Evolutionary conservation across 306 rosid species (phyloP).

Genomic region (Citrullus colocynthis): DNA sequence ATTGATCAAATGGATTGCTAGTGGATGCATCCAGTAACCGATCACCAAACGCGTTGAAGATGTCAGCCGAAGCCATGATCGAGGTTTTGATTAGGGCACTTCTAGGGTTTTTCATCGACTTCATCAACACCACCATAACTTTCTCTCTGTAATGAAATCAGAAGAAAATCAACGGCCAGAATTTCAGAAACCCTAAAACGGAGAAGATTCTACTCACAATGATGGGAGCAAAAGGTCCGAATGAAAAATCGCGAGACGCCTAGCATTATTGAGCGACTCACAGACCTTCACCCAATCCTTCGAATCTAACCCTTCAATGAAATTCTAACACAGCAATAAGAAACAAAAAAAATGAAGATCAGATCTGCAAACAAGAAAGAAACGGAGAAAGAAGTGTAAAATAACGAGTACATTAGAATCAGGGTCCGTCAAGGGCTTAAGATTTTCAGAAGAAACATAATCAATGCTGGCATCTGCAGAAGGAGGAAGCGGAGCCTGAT

Average conservation of each 20-base stretch:
- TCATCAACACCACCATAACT: constrained; percentile 46
- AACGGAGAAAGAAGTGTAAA: background rate
- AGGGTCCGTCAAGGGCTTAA: constrained; percentile 52
- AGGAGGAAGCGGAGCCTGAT: constrained; percentile 31
- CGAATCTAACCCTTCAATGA: constrained; percentile 50
- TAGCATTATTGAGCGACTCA: constrained; percentile 49
- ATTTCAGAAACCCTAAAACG: background rate
- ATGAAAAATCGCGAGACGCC: constrained; percentile 63
- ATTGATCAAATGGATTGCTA: constrained; percentile 51
- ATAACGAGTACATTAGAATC: constrained; percentile 49
- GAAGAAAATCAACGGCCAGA: background rate
- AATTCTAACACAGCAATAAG: constrained; percentile 23
- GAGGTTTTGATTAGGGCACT: constrained; percentile 91
- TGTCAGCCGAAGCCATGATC: constrained; percentile 79
- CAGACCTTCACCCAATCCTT: constrained; percentile 74
- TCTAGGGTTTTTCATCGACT: constrained; percentile 85
- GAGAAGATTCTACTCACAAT: constrained; percentile 20
- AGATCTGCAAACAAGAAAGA: background rate
- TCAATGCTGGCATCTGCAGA: constrained; percentile 49
- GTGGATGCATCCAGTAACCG: constrained; percentile 42
- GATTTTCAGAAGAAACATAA: constrained; percentile 58
- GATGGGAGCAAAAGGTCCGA: constrained; percentile 40
- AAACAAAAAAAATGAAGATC: background rate
- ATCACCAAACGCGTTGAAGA: constrained; percentile 66
- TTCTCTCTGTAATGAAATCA: constrained; percentile 35